Conservation (phyloP, 805 yeast genomes). For the Metschnikowia anglica region DNA sequence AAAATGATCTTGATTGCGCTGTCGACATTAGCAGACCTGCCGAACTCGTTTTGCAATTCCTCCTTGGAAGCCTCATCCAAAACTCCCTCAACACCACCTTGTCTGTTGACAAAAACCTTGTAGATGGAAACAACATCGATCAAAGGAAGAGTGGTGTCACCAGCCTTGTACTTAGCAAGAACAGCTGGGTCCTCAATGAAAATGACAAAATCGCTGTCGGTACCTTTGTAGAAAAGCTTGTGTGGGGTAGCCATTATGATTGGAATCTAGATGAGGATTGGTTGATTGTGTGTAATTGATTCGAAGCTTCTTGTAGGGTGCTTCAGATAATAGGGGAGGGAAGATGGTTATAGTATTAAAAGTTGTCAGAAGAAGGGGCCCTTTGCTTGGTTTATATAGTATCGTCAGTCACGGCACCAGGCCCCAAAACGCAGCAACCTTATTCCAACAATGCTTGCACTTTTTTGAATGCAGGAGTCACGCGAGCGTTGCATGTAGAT, state of each 20-base stretch:
- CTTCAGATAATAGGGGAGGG: not conserved
- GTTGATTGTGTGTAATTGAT: not conserved
- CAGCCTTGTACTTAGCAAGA: slow-evolving; percentile 47
- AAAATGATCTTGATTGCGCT: slow-evolving; percentile 60
- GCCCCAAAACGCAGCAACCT: slow-evolving; percentile 8
- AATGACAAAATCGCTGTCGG: slow-evolving; percentile 59
- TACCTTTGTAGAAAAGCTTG: slow-evolving; percentile 66
- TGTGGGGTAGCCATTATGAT: slow-evolving; percentile 34
- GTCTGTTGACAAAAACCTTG: slow-evolving; percentile 60
- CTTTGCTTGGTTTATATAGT: slow-evolving; percentile 5
- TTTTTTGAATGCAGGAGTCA: slow-evolving; percentile 2
- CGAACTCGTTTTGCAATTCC: slow-evolving; percentile 68
- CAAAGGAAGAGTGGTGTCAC: slow-evolving; percentile 56
- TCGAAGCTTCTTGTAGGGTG: too few species aligned
- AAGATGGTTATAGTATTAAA: not conserved
- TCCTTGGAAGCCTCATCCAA: slow-evolving; percentile 68
- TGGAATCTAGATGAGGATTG: not conserved
- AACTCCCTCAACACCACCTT: slow-evolving; percentile 71
- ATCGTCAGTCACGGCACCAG: not conserved
- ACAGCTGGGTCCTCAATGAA: slow-evolving; percentile 57
- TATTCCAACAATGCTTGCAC: slow-evolving; percentile 6
- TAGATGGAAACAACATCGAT: slow-evolving; percentile 61
- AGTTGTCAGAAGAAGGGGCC: not conserved
- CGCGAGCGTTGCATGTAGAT: slow-evolving; percentile 1
- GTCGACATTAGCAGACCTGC: slow-evolving; percentile 48